Evolutionary conservation across 495 filamentous ascomycete species (phyloP), one percentile per base, ranked within the genome.

Genomic region (Talaromyces wortmannii): DNA sequence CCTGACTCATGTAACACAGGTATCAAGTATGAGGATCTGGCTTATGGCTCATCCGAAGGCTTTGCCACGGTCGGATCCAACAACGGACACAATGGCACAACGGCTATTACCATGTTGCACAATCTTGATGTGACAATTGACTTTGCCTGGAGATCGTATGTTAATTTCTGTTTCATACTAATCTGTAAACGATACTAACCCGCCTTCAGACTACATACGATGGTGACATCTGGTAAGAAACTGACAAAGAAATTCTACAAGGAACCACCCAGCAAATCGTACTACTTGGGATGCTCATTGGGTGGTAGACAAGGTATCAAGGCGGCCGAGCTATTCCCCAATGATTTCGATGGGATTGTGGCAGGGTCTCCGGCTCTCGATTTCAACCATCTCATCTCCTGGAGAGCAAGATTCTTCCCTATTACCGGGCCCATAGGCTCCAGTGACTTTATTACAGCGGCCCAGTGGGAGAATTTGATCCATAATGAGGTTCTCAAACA

Each of bases 281-380:
- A 82, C 60, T 84, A 80, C 58, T 56, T 80, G 0, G 81, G 80
- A 18, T 84, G 81, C 63, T 82, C 79, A 6, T 78, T 75, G 18
- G 81, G 79, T 12, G 81, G 81, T 10, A 69, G 76, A 3, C 70
- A 84, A 58, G 81, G 81, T 12, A 75, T 78, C 51, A 79, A 79
- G 55, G 66, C 69, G 3, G 67, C 74, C 5, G 72, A 82, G 56
- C 68, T 75, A 51, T 81, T 70, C 55, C 78, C 79, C 8, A 63
- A 72, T 32, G 74, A 78, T 57, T 81, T 88, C 56, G 86, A 91
- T 64, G 88, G 88, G 23, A 81, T 86, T 4, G 69, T 90, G 7
- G 78, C 80, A 15, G 85, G 84, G 4, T 75, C 82, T 10, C 80
- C 74, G 11, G 74, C 74, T 7, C 59, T 78, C 61, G 75, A 72